These are phyloP conservation scores for Hypoxylon subgilvum DNA, from an alignment of 495 filamentous ascomycete species.

Conservation along the genomic window DNA sequence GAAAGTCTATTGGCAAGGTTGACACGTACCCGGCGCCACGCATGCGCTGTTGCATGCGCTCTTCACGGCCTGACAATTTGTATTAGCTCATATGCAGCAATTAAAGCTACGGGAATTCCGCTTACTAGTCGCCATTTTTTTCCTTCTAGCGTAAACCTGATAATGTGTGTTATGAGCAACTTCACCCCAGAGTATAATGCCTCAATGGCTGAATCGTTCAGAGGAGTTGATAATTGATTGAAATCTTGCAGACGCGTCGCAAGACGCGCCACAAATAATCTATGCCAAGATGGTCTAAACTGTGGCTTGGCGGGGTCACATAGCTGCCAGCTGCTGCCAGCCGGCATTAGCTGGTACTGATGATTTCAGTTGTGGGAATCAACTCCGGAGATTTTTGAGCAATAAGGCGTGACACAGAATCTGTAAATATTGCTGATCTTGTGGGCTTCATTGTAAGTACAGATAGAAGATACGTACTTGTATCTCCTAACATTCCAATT, in stretches of 20 bases:
- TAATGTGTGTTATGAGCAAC: not conserved
- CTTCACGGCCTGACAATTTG: slow-evolving; percentile 49
- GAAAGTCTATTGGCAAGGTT: not conserved
- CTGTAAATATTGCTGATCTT: too few species aligned
- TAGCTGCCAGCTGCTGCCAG: too few species aligned
- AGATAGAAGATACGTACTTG: too few species aligned
- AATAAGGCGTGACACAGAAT: too few species aligned
- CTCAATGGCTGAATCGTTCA: not conserved
- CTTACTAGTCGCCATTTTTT: slow-evolving; percentile 41
- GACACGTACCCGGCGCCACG: slow-evolving; percentile 53
- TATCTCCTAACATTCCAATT: too few species aligned
- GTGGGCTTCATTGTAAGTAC: too few species aligned
- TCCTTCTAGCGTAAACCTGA: not conserved
- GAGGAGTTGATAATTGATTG: not conserved
- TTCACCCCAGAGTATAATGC: not conserved
- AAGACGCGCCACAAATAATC: slow-evolving; percentile 27
- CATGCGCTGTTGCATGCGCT: slow-evolving; percentile 59
- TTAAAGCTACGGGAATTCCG: not conserved
- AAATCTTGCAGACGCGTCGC: slow-evolving; percentile 19
- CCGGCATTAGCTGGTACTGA: too few species aligned
- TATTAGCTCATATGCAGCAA: slow-evolving; percentile 29
- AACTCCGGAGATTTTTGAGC: too few species aligned
- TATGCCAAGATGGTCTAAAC: too few species aligned
- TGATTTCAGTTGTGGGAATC: too few species aligned
- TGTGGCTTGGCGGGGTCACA: too few species aligned